Conservation (phyloP, 1,139 yeast species). For the Kodamaea fungicola region DNA sequence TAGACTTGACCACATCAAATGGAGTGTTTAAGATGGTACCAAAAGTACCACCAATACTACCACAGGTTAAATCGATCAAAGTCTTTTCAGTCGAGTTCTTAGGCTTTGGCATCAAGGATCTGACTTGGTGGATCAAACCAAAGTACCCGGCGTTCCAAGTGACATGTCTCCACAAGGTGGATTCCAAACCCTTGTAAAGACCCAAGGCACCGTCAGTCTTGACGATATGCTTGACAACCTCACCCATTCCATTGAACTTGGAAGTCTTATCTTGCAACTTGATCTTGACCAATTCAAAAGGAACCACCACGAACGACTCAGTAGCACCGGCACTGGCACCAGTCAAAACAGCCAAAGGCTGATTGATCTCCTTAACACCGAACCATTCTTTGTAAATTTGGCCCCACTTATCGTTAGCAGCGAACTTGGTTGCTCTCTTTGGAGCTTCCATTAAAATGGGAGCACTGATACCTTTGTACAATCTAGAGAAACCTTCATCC, state of each 20-base stretch:
- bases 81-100: constrained; percentile 68
- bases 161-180: constrained; percentile 95
- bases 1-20: constrained; percentile 94
- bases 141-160: constrained; percentile 98
- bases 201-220: constrained; percentile 77
- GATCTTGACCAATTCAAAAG: constrained; percentile 85
- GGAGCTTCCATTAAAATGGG: constrained; percentile 99
- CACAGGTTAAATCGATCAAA: constrained; percentile 82
- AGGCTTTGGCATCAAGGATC: constrained; percentile 76
- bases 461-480: constrained; percentile 91
- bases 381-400: constrained; percentile 72
- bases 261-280: constrained; percentile 87
- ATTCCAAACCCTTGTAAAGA: constrained; percentile 91
- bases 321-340: constrained; percentile 99
- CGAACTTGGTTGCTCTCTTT: constrained; percentile 95
- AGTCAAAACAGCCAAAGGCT: constrained; percentile 80
- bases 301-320: constrained; percentile 94
- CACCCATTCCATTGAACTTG: constrained; percentile 80
- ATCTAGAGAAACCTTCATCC: constrained; percentile 78
- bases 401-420: constrained; percentile 98
- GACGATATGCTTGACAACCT: constrained; percentile 72
- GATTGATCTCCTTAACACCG: constrained; percentile 70
- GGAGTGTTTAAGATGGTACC: constrained; percentile 96
- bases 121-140: constrained; percentile 88
- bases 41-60: constrained; percentile 93